A percentile compares a stretch with the other conserved stretches of the same genome.
Conservation (phyloP, 2,329 filamentous ascomycete species). For the Aureobasidium musti region DNA sequence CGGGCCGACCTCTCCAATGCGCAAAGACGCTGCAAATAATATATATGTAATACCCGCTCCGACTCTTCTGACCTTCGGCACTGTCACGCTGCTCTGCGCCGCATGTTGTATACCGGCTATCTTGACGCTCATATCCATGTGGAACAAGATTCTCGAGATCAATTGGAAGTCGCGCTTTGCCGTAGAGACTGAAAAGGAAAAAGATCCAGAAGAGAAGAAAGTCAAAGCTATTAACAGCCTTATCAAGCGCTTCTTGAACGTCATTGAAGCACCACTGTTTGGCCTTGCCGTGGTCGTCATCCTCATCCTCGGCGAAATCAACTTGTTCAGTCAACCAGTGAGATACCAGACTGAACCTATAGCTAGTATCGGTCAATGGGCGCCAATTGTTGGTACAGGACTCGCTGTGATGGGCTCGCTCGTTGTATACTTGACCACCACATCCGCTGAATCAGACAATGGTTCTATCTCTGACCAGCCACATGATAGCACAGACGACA, state of each 20-base stretch:
- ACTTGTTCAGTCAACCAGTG: slow-evolving; percentile 62
- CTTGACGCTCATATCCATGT: slow-evolving; percentile 62
- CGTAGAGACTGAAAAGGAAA: slow-evolving; percentile 36
- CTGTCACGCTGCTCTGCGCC: slow-evolving; percentile 62
- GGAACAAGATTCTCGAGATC: slow-evolving; percentile 64
- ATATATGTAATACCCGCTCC: slow-evolving; percentile 66
- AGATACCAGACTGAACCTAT: slow-evolving; percentile 64
- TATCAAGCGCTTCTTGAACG: slow-evolving; percentile 43
- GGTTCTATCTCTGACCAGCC: neutral
- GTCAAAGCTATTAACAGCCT: slow-evolving; percentile 50
- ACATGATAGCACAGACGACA: neutral
- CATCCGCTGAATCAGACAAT: slow-evolving; percentile 26
- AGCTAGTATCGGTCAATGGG: slow-evolving; percentile 63
- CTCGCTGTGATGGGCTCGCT: slow-evolving; percentile 62
- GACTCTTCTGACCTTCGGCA: slow-evolving; percentile 57
- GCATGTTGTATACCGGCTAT: slow-evolving; percentile 67
- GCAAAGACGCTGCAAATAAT: slow-evolving; percentile 58
- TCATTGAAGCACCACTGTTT: slow-evolving; percentile 62
- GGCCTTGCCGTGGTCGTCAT: slow-evolving; percentile 60
- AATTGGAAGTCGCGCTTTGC: slow-evolving; percentile 58
- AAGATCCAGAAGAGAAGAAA: slow-evolving; percentile 29
- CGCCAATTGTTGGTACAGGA: slow-evolving; percentile 59
- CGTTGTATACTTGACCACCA: slow-evolving; percentile 54
- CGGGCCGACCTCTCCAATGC: slow-evolving; percentile 59
- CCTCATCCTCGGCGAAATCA: slow-evolving; percentile 62